A percentile compares a stretch with the other conserved stretches of the same genome.
phyloP scores from a whole-genome alignment of 169 alveolate genomes.

The Cryptosporidium ubiquitum region DNA sequence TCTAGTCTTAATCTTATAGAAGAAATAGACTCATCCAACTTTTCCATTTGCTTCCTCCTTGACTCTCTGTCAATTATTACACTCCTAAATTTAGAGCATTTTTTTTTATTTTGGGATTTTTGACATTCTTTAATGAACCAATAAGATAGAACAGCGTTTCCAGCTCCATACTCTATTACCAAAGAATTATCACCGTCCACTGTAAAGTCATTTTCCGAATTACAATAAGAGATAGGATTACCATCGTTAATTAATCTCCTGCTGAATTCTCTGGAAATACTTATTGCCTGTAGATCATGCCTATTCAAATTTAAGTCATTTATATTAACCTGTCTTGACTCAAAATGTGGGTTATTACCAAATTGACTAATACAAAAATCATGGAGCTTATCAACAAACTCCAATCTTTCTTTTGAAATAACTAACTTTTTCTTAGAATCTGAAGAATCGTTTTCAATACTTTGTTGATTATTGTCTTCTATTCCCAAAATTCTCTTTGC shows the following conservation, averaged over 20 bases:
- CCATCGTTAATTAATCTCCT: neutral
- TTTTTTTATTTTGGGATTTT: neutral
- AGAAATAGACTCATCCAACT: neutral
- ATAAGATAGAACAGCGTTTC: conserved; percentile 60
- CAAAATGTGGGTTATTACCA: conserved; percentile 39
- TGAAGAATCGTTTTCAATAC: neutral
- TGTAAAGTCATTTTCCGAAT: neutral
- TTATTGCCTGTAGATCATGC: conserved; percentile 52
- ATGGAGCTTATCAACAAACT: conserved; percentile 22
- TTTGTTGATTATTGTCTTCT: neutral
- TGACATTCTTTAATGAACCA: conserved; percentile 51
- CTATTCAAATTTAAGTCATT: neutral
- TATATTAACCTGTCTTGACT: neutral
- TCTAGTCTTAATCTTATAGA: conserved; percentile 57
- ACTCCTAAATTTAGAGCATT: neutral
- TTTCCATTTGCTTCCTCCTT: conserved; percentile 68
- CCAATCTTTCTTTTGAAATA: conserved; percentile 18
- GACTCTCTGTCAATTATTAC: conserved; percentile 67
- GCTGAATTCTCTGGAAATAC: conserved; percentile 7
- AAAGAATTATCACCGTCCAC: conserved; percentile 12
- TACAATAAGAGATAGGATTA: neutral
- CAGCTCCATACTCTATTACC: conserved; percentile 65
- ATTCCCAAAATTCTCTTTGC: neutral
- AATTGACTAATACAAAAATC: neutral
- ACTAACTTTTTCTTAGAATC: neutral